Percentiles rank a stretch among this genome's conserved stretches.
Conservation (phyloP, 768 basidiomycete species). For the Collybiopsis luxurians region DNA sequence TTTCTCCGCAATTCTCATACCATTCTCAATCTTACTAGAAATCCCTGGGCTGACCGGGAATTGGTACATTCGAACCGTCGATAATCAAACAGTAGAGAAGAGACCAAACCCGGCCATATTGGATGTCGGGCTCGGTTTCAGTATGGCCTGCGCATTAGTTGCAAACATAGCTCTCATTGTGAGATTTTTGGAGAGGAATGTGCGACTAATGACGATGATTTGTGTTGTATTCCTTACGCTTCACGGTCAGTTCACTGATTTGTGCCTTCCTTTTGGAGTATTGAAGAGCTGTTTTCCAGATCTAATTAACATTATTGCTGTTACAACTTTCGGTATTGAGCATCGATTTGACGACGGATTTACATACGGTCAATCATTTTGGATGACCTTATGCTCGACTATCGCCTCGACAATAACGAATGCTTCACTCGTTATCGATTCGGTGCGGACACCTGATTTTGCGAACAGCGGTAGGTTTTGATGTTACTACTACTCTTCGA, state of each 20-base stretch:
- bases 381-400: constrained; percentile 78
- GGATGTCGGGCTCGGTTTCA: constrained; percentile 58
- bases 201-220: constrained; percentile 60
- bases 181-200: constrained; percentile 69
- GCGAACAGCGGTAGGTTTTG: constrained; percentile 49
- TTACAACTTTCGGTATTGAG: constrained; percentile 60
- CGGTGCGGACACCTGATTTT: constrained; percentile 59
- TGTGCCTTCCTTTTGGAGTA: neutral
- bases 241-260: constrained; percentile 51
- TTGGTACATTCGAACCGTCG: constrained; percentile 65
- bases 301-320: constrained; percentile 58
- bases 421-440: constrained; percentile 63
- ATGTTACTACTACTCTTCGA: neutral
- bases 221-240: constrained; percentile 63
- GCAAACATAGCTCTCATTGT: constrained; percentile 68
- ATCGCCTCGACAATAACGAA: constrained; percentile 64
- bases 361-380: constrained; percentile 68
- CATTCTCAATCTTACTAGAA: constrained; percentile 78
- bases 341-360: constrained; percentile 65
- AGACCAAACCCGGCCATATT: constrained; percentile 56
- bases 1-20: constrained; percentile 63
- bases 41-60: constrained; percentile 77
- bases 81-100: constrained; percentile 42
- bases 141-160: constrained; percentile 62
- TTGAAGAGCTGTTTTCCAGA: constrained; percentile 37